These are phyloP conservation scores for Paecilomyces fulvus DNA, from an alignment of 2,329 filamentous ascomycete species.

Conservation along the genomic window DNA sequence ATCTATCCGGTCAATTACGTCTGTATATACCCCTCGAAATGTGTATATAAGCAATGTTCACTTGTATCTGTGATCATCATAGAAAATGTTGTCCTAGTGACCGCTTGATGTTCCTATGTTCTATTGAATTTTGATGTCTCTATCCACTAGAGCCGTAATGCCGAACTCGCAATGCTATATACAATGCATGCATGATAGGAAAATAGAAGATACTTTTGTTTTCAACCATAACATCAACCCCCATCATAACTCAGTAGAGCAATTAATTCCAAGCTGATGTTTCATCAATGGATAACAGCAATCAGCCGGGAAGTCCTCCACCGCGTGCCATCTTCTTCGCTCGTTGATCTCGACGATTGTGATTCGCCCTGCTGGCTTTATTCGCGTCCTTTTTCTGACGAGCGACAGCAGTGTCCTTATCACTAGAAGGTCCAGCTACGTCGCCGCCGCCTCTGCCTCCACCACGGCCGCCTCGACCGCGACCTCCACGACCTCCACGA, in stretches of 20 bases:
- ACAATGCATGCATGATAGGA: not conserved
- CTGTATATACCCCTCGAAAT: not conserved
- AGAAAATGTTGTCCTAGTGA: not conserved
- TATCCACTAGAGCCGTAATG: not conserved
- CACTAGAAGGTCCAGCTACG: slow-evolving; percentile 54
- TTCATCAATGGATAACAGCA: not conserved
- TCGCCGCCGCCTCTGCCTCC: slow-evolving; percentile 49
- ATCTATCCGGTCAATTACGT: not conserved
- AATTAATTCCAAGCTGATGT: not conserved
- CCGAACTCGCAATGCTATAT: not conserved
- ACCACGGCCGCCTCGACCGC: slow-evolving; percentile 43
- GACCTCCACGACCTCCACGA: slow-evolving; percentile 36
- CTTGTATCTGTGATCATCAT: not conserved
- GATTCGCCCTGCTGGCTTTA: slow-evolving; percentile 75
- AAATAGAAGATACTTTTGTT: not conserved
- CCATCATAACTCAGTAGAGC: not conserved
- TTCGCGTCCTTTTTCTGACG: slow-evolving; percentile 71
- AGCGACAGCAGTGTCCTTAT: slow-evolving; percentile 63
- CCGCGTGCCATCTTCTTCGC: slow-evolving; percentile 55
- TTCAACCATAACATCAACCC: too few relatives aligned
- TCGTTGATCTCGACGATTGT: slow-evolving; percentile 67
- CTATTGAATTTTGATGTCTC: not conserved
- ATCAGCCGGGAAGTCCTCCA: slow-evolving; percentile 30
- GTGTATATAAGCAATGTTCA: not conserved
- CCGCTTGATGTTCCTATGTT: not conserved